Conservation (phyloP, 257 asterid genomes). For the Parsonsia alboflavescens region DNA sequence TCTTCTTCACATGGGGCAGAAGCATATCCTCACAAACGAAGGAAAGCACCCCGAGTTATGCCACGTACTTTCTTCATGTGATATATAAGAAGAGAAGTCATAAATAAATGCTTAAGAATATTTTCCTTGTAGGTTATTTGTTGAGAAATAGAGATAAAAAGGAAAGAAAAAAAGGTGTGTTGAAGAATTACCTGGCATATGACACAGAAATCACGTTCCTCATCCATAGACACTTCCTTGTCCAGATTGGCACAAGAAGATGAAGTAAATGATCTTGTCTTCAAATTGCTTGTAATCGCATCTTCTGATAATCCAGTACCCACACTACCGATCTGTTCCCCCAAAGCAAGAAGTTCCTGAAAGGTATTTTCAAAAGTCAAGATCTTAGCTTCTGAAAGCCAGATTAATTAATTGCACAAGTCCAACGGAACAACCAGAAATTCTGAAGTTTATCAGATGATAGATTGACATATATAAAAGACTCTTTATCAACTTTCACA, state of each 20-base stretch:
- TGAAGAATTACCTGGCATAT: constrained; percentile 62
- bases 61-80: not conserved
- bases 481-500: not conserved
- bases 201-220: constrained; percentile 57
- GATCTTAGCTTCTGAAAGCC: not conserved
- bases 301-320: constrained; percentile 65
- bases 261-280: constrained; percentile 42
- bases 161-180: not conserved
- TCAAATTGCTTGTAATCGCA: constrained; percentile 40
- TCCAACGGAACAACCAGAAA: constrained; percentile 8
- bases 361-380: constrained; percentile 11
- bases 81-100: not conserved
- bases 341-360: constrained; percentile 88
- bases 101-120: not conserved
- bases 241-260: constrained; percentile 31
- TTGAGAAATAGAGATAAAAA: not conserved
- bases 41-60: not conserved
- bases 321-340: constrained; percentile 77
- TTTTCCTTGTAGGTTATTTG: not conserved
- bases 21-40: not conserved
- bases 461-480: not conserved
- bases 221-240: constrained; percentile 27
- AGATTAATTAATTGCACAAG: constrained; percentile 1
- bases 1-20: not conserved
- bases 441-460: not conserved